These are phyloP conservation scores for Yarrowia alimentaria DNA, from an alignment of 805 yeast genomes.

Conservation along the genomic window DNA sequence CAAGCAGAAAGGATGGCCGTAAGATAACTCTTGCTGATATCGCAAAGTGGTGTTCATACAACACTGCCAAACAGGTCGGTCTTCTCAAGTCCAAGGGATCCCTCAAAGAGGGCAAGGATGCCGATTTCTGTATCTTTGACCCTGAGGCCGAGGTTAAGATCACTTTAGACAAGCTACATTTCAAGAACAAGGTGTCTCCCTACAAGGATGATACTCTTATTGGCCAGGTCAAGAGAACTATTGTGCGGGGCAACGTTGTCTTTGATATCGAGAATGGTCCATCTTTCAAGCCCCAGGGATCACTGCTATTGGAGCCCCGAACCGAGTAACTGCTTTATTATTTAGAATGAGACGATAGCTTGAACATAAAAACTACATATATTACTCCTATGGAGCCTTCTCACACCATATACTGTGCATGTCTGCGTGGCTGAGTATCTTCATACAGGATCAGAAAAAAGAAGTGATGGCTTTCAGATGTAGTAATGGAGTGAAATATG, in stretches of 20 bases:
- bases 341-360: too few relatives aligned
- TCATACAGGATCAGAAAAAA: too few relatives aligned
- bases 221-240: slow-evolving; percentile 78
- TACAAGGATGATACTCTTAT: slow-evolving; percentile 66
- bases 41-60: slow-evolving; percentile 73
- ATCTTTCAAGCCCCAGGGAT: slow-evolving; percentile 57
- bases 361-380: too few relatives aligned
- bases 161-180: slow-evolving; percentile 45
- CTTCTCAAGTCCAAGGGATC: slow-evolving; percentile 68
- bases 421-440: too few relatives aligned
- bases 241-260: slow-evolving; percentile 71
- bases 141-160: slow-evolving; percentile 51
- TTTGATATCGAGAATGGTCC: slow-evolving; percentile 50
- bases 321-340: neutral
- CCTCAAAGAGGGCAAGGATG: slow-evolving; percentile 74
- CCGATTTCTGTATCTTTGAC: slow-evolving; percentile 84
- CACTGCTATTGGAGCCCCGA: slow-evolving; percentile 50
- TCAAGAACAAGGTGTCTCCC: slow-evolving; percentile 87
- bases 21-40: slow-evolving; percentile 57
- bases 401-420: too few relatives aligned
- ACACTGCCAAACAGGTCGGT: slow-evolving; percentile 86
- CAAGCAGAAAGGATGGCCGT: slow-evolving; percentile 49
- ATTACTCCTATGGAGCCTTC: too few relatives aligned
- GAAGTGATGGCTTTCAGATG: too few relatives aligned
- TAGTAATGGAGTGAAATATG: too few relatives aligned